Percentiles rank a stretch among this genome's conserved stretches.
phyloP scores from a whole-genome alignment of 2,329 filamentous ascomycete species.

The Xylaria sp. region DNA sequence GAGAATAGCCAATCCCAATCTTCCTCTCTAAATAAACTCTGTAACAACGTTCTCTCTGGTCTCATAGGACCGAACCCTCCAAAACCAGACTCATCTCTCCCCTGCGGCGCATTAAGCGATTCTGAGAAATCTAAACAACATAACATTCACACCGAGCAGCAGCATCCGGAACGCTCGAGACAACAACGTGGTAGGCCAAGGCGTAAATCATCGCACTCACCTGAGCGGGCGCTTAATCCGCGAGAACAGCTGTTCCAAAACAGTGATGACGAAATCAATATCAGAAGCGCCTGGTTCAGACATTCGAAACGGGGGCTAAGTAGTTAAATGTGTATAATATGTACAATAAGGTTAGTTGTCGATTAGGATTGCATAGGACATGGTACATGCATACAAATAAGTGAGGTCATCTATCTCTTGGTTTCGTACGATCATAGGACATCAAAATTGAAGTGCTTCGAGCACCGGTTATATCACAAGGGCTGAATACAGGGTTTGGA shows the following conservation, averaged over 20 bases:
- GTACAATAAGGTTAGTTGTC: neutral
- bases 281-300: conserved; percentile 31
- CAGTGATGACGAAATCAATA: conserved; percentile 25
- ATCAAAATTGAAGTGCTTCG: neutral
- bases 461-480: too few species aligned
- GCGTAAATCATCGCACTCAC: conserved; percentile 4
- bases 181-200: conserved; percentile 28
- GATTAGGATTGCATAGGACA: neutral
- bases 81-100: neutral
- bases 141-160: neutral
- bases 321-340: neutral
- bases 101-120: neutral
- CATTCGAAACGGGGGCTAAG: conserved; percentile 19
- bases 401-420: neutral
- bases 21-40: neutral
- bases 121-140: neutral
- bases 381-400: neutral
- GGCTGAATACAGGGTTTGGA: too few species aligned
- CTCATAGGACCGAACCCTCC: neutral
- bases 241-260: conserved; percentile 27
- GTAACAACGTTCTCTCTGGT: neutral
- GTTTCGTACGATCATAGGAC: neutral
- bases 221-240: conserved; percentile 23
- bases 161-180: neutral
- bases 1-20: neutral